Evolutionary conservation across 2,329 filamentous ascomycete species (phyloP).

Genomic region (Pochonia chlamydosporia): DNA sequence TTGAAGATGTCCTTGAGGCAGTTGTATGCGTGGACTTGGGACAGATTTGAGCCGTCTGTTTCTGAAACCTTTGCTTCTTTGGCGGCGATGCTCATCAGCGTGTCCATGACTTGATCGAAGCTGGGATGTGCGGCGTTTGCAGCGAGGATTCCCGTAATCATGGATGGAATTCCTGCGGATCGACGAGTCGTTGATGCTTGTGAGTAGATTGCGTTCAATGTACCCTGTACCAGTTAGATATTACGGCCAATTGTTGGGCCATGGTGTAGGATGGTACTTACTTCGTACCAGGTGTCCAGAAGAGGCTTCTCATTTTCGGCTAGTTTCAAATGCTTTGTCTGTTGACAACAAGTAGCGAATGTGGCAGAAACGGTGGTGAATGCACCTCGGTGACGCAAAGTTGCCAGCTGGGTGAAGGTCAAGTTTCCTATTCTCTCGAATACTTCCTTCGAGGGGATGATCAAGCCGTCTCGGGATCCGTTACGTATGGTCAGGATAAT

Average conservation of each 20-base stretch:
- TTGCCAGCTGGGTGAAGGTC: constrained; percentile 76
- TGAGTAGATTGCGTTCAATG: constrained; percentile 63
- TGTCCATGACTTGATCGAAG: constrained; percentile 58
- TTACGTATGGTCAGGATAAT: constrained; percentile 51
- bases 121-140: constrained; percentile 55
- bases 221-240: constrained; percentile 36
- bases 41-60: constrained; percentile 61
- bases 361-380: constrained; percentile 91
- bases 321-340: constrained; percentile 43
- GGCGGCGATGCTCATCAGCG: constrained; percentile 54
- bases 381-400: constrained; percentile 81
- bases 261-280: constrained; percentile 21
- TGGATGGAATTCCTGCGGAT: constrained; percentile 84
- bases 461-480: constrained; percentile 33
- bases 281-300: constrained; percentile 66
- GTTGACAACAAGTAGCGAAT: constrained; percentile 72
- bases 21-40: constrained; percentile 93
- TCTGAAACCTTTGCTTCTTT: constrained; percentile 46
- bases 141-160: constrained; percentile 75
- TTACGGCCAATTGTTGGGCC: not conserved
- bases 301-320: constrained; percentile 33
- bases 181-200: constrained; percentile 80
- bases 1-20: constrained; percentile 90
- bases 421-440: constrained; percentile 65
- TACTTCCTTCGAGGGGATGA: constrained; percentile 44